phyloP scores from a whole-genome alignment of 345 rosid species.

The Rhizophora mangle region DNA sequence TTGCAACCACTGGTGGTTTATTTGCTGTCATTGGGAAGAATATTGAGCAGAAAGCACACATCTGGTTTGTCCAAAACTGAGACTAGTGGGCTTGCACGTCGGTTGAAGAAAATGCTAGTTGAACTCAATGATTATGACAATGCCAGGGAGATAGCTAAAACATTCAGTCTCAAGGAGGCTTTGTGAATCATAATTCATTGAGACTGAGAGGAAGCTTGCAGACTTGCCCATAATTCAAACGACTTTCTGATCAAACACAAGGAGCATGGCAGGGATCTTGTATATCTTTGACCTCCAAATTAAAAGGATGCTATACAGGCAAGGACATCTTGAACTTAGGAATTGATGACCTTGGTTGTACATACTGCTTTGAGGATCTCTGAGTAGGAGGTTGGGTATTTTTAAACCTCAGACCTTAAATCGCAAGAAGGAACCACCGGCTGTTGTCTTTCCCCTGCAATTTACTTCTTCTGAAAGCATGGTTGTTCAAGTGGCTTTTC shows the following conservation, averaged over 20 bases:
- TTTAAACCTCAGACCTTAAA: neutral
- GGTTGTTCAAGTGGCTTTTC: no score
- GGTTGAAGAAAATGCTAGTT: constrained; percentile 81
- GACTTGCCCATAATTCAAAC: no score
- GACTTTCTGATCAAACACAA: neutral
- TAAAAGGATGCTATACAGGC: no score
- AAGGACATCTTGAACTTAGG: neutral
- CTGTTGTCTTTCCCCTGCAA: no score
- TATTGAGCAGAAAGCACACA: constrained; percentile 50
- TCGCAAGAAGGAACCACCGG: no score
- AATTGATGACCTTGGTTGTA: neutral
- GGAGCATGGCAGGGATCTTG: neutral
- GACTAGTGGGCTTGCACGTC: constrained; percentile 66
- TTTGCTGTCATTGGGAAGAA: constrained; percentile 48
- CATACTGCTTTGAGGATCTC: neutral
- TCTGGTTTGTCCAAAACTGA: constrained; percentile 54
- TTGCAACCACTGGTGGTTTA: constrained; percentile 79
- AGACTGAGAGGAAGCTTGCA: neutral
- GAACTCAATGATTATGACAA: constrained; percentile 83
- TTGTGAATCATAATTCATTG: constrained; percentile 32
- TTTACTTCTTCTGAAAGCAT: no score
- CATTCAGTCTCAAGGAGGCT: constrained; percentile 77
- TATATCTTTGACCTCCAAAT: neutral
- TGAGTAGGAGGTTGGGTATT: neutral
- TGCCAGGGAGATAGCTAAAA: constrained; percentile 64